phyloP scores from a whole-genome alignment of 495 filamentous ascomycete species.

The Trichoderma virens region DNA sequence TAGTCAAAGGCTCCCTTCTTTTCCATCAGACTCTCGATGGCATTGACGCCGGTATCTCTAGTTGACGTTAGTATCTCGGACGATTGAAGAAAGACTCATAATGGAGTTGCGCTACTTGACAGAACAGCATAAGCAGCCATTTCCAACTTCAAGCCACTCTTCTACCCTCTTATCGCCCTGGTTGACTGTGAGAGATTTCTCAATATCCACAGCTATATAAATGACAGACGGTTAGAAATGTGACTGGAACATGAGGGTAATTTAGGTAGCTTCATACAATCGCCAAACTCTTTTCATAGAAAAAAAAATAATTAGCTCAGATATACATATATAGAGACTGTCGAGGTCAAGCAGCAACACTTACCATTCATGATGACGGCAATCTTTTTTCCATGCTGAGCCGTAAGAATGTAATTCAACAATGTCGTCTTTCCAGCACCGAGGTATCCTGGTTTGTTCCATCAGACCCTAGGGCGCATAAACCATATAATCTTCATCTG shows the following conservation, averaged over 20 bases:
- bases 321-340: constrained; percentile 12
- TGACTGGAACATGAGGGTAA: background rate
- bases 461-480: constrained; percentile 15
- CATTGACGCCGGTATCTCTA: constrained; percentile 84
- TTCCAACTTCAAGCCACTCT: constrained; percentile 92
- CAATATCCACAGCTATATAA: constrained; percentile 72
- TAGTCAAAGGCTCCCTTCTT: constrained; percentile 93
- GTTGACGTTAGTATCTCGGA: background rate
- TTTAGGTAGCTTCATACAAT: constrained; percentile 53
- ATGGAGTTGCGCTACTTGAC: constrained; percentile 62
- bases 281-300: constrained; percentile 67
- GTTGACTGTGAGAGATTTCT: constrained; percentile 84
- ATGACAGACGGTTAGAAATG: background rate
- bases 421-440: constrained; percentile 94
- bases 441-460: constrained; percentile 54
- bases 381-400: constrained; percentile 92
- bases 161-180: constrained; percentile 78
- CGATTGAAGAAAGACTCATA: background rate
- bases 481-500: constrained; percentile 18
- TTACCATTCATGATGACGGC: constrained; percentile 93
- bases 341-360: background rate
- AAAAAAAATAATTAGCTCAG: background rate
- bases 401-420: constrained; percentile 89
- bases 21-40: constrained; percentile 94
- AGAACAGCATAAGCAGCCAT: constrained; percentile 97